Base-by-base conservation (phyloP, 176 grass and related monocot genomes). In the Ampelocalamus luodianensis region DNA sequence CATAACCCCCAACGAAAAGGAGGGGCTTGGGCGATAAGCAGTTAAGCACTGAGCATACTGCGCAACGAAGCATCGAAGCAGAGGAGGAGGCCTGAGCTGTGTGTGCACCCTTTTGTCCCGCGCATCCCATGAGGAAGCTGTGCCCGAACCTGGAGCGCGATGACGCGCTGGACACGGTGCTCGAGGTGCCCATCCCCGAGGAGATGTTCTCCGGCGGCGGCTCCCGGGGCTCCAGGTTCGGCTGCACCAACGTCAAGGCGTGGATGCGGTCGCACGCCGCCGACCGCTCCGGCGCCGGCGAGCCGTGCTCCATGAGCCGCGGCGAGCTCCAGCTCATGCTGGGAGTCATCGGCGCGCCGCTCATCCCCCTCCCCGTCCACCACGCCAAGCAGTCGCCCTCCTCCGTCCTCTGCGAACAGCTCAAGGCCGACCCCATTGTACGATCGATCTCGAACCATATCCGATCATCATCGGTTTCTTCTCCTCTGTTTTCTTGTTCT, bases 281-380 rank as follows among this genome's bases (percentile, higher is more conserved):
- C 60, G 90, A 90, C 51, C 85, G 86, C 0, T 89, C 82, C 43
- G 66, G 82, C 48, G 74, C 84, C 3, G 89, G 89, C 13, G 88
- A 90, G 66, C 90, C 93, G 0, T 83, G 85, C 88, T 88, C 90
- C 29, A 92, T 93, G 87, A 90, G 83, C 70, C 91, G 93, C 22
- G 84, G 83, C 4, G 96, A 99, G 88, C 96, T 99, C 1, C 96
- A 99, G 86, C 96, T 99, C 83, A 99, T 96, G 93, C 93, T 96
- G 22, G 96, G 96, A 63, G 93, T 99, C 81, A 96, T 99, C 53
- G 96, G 96, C 50, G 96, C 96, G 34, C 96, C 96, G 29, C 96
- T 96, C 86, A 92, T 99, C 46, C 93, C 93, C 53, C 91, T 99
- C 20, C 94, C 96, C 5, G 86, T 96, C 84, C 68, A 88, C 77